Evolutionary conservation across 2,329 filamentous ascomycete species (phyloP).

Genomic region (Arthroderma uncinatum): DNA sequence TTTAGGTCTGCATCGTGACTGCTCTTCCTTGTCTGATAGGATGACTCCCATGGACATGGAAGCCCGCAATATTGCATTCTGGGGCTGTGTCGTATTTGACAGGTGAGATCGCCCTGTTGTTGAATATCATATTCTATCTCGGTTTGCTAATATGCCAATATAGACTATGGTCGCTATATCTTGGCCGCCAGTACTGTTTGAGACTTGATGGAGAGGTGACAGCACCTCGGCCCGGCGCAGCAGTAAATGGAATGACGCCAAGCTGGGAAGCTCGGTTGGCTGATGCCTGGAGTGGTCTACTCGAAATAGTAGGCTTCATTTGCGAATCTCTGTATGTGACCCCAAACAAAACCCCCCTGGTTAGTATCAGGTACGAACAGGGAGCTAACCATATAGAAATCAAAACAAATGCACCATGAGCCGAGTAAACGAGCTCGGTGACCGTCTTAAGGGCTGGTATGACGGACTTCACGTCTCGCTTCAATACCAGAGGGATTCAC

Average conservation of each 20-base stretch:
- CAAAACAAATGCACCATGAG: slow-evolving; percentile 5
- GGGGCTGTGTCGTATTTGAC: slow-evolving; percentile 15
- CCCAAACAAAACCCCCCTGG: neutral
- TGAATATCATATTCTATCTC: neutral
- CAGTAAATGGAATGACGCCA: neutral
- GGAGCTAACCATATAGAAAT: slow-evolving; percentile 7
- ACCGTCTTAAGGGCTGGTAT: slow-evolving; percentile 12
- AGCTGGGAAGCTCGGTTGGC: slow-evolving; percentile 11
- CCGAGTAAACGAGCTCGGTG: slow-evolving; percentile 10
- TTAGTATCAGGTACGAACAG: neutral
- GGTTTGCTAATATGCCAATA: neutral
- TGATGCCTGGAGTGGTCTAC: slow-evolving; percentile 12
- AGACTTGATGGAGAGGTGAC: slow-evolving; percentile 10
- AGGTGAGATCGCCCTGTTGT: neutral
- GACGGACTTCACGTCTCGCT: slow-evolving; percentile 9
- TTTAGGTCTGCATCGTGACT: slow-evolving; percentile 14
- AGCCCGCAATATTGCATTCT: slow-evolving; percentile 13
- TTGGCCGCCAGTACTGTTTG: slow-evolving; percentile 14
- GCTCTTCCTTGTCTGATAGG: slow-evolving; percentile 6
- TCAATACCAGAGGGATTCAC: slow-evolving; percentile 5
- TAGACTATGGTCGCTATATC: slow-evolving; percentile 14
- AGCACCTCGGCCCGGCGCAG: neutral
- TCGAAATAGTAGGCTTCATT: slow-evolving; percentile 12
- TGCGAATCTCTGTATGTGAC: slow-evolving; percentile 12
- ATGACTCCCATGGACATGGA: slow-evolving; percentile 11